Evolutionary conservation across 2,329 filamentous ascomycete genomes (phyloP).

Genomic region (Paecilomyces niveus): DNA sequence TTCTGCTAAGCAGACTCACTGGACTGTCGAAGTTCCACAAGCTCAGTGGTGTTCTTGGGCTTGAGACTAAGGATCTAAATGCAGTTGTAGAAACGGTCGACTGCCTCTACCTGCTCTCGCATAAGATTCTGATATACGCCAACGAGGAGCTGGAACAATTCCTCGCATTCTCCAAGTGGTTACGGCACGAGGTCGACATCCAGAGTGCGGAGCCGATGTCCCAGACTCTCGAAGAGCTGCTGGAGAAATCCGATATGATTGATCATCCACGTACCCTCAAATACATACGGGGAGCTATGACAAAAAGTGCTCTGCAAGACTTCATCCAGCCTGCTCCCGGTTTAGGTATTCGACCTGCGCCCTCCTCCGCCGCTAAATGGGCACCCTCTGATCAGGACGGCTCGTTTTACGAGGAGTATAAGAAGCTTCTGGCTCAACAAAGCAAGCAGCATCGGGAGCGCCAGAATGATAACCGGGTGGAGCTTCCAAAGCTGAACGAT

Average conservation of each 20-base stretch:
- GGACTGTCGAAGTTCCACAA: slow-evolving; percentile 78
- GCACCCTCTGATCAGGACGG: slow-evolving; percentile 27
- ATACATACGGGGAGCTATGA: slow-evolving; percentile 69
- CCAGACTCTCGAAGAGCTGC: slow-evolving; percentile 59
- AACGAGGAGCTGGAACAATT: slow-evolving; percentile 76
- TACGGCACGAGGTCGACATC: slow-evolving; percentile 74
- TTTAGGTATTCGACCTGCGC: slow-evolving; percentile 17
- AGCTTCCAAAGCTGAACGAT: slow-evolving; percentile 57
- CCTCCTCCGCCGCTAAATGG: slow-evolving; percentile 40
- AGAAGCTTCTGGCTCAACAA: slow-evolving; percentile 44
- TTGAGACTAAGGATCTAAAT: slow-evolving; percentile 57
- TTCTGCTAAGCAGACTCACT: slow-evolving; percentile 74
- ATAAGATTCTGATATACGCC: slow-evolving; percentile 63
- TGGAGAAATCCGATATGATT: slow-evolving; percentile 69
- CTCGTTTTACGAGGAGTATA: slow-evolving; percentile 41
- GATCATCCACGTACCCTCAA: slow-evolving; percentile 65
- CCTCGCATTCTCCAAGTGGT: slow-evolving; percentile 70
- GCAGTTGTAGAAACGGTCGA: slow-evolving; percentile 60
- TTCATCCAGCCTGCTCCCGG: slow-evolving; percentile 42
- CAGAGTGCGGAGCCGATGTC: slow-evolving; percentile 58
- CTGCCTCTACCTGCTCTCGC: slow-evolving; percentile 66
- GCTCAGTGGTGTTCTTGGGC: slow-evolving; percentile 57
- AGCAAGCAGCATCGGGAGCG: slow-evolving; percentile 39
- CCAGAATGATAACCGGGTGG: slow-evolving; percentile 43
- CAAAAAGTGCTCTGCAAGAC: slow-evolving; percentile 55